Percentiles rank a stretch among this genome's conserved stretches.
These are phyloP conservation scores for Phytophthora pistaciae DNA, from an alignment of 352 stramenopile species.

Conservation along the genomic window DNA sequence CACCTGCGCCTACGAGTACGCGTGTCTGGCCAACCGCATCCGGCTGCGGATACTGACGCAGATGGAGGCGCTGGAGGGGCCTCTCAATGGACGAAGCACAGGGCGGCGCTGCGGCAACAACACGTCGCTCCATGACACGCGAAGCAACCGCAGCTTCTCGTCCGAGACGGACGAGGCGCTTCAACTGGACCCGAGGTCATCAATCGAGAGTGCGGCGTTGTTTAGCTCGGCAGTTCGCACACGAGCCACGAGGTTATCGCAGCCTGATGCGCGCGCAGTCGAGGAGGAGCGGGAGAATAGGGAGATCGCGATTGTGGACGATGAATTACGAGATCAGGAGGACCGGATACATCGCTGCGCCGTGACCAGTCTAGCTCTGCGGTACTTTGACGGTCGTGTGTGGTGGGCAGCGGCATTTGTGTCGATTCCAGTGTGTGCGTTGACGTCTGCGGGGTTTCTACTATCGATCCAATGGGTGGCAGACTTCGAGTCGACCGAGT, in stretches of 20 bases:
- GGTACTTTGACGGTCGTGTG: slow-evolving; percentile 37
- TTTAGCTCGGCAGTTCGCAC: slow-evolving; percentile 1
- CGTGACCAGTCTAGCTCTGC: slow-evolving; percentile 23
- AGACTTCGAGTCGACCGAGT: slow-evolving; percentile 49
- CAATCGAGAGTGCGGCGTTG: background rate
- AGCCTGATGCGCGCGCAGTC: slow-evolving; percentile 12
- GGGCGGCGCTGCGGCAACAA: slow-evolving; percentile 13
- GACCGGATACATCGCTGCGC: slow-evolving; percentile 33
- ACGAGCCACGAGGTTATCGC: slow-evolving; percentile 2
- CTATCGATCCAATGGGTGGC: slow-evolving; percentile 39
- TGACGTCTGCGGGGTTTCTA: slow-evolving; percentile 45
- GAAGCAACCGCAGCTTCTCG: slow-evolving; percentile 28
- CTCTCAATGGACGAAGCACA: background rate
- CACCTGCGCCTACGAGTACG: slow-evolving; percentile 74
- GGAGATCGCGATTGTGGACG: slow-evolving; percentile 36
- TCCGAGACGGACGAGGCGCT: slow-evolving; percentile 4
- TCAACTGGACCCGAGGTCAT: background rate
- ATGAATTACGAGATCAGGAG: slow-evolving; percentile 36
- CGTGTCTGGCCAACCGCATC: slow-evolving; percentile 76
- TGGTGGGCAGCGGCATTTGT: slow-evolving; percentile 52
- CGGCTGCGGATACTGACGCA: slow-evolving; percentile 54
- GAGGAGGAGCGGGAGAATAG: slow-evolving; percentile 34
- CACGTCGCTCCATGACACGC: slow-evolving; percentile 28
- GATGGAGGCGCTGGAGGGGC: slow-evolving; percentile 31
- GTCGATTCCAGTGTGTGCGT: slow-evolving; percentile 31